Percentiles rank a stretch among this genome's conserved stretches.
Evolutionary conservation across 2,329 filamentous ascomycete genomes (phyloP).

Genomic region (Fusarium goolgardi): DNA sequence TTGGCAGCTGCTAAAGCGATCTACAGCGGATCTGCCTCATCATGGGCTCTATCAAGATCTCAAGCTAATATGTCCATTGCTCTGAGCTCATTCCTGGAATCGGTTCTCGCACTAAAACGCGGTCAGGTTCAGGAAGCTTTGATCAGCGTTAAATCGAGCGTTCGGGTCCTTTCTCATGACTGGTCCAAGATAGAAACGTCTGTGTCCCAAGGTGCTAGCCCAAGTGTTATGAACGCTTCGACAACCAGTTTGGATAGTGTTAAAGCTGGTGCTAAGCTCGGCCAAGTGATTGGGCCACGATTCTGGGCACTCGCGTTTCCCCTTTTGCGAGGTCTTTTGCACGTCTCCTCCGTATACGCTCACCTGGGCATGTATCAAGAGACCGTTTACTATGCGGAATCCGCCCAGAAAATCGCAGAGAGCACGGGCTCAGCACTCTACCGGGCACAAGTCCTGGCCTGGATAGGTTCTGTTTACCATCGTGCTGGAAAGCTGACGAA

Average conservation of each 20-base stretch:
- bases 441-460: slow-evolving; percentile 64
- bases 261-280: slow-evolving; percentile 40
- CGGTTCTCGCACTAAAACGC: slow-evolving; percentile 71
- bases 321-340: slow-evolving; percentile 76
- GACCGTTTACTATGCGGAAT: slow-evolving; percentile 87
- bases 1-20: slow-evolving; percentile 57
- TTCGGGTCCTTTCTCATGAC: slow-evolving; percentile 66
- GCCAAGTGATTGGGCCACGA: slow-evolving; percentile 60
- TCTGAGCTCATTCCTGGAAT: slow-evolving; percentile 65
- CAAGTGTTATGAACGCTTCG: slow-evolving; percentile 48
- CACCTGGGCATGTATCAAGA: slow-evolving; percentile 90
- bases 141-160: slow-evolving; percentile 65
- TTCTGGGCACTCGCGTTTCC: slow-evolving; percentile 85
- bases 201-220: slow-evolving; percentile 26
- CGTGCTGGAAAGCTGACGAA: slow-evolving; percentile 69
- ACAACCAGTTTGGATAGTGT: slow-evolving; percentile 47
- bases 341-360: slow-evolving; percentile 81
- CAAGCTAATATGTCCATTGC: slow-evolving; percentile 51
- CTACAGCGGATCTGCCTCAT: slow-evolving; percentile 46
- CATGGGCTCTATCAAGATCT: slow-evolving; percentile 52
- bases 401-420: slow-evolving; percentile 80
- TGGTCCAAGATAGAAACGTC: slow-evolving; percentile 63
- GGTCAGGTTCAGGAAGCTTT: slow-evolving; percentile 71
- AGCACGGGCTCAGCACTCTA: slow-evolving; percentile 73
- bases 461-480: slow-evolving; percentile 66